These are phyloP conservation scores for Halocafeteria seosinensis DNA, from an alignment of 108 stramenopile species.

Conservation along the genomic window DNA sequence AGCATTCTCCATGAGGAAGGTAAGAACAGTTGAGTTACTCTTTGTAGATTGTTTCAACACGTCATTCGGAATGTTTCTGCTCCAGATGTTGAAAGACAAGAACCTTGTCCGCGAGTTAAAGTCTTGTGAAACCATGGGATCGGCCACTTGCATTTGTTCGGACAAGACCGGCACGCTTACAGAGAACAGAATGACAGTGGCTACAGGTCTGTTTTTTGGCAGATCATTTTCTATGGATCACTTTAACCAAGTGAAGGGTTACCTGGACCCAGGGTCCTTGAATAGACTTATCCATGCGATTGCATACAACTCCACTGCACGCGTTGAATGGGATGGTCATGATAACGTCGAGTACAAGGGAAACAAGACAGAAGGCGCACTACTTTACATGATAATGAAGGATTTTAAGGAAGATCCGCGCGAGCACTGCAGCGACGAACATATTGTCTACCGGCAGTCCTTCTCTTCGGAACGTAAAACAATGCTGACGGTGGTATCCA, in stretches of 20 bases:
- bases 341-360: slow-evolving; percentile 44
- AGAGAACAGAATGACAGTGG: slow-evolving; percentile 69
- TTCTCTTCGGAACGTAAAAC: slow-evolving; percentile 1
- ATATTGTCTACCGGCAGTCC: neutral
- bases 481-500: neutral
- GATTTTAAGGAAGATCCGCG: slow-evolving; percentile 32
- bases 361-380: slow-evolving; percentile 80
- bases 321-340: neutral
- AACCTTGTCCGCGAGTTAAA: slow-evolving; percentile 83
- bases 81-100: slow-evolving; percentile 76
- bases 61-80: slow-evolving; percentile 64
- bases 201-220: slow-evolving; percentile 32
- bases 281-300: neutral
- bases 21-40: too few species aligned
- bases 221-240: slow-evolving; percentile 12
- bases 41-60: too few species aligned
- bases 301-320: neutral
- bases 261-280: neutral
- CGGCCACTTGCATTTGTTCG: slow-evolving; percentile 91
- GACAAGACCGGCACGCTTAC: slow-evolving; percentile 78
- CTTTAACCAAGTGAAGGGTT: neutral
- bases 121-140: slow-evolving; percentile 96
- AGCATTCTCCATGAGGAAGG: slow-evolving; percentile 52
- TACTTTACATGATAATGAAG: slow-evolving; percentile 59
- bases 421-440: neutral